Conservation (phyloP, 108 stramenopile genomes). For the Nitzschia palea region DNA sequence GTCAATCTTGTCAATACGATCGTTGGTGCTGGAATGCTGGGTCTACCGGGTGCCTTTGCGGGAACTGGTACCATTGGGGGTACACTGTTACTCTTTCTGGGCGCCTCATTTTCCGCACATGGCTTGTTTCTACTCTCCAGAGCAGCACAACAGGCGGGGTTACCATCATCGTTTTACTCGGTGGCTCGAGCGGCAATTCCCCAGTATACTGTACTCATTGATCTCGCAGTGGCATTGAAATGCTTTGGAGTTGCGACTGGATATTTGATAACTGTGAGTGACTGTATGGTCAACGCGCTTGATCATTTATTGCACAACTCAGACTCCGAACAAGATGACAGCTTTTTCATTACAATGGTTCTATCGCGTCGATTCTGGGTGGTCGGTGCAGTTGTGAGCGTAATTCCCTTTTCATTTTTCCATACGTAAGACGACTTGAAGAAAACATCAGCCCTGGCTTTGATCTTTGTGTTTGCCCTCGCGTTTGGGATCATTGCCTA, state of each 20-base stretch:
- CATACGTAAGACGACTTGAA: slow-evolving; percentile 45
- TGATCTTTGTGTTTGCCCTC: slow-evolving; percentile 49
- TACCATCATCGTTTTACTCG: slow-evolving; percentile 57
- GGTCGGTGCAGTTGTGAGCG: slow-evolving; percentile 39
- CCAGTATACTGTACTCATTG: slow-evolving; percentile 58
- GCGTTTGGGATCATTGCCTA: slow-evolving; percentile 45
- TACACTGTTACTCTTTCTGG: slow-evolving; percentile 49
- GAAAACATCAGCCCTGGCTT: slow-evolving; percentile 37
- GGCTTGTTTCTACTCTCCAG: slow-evolving; percentile 53
- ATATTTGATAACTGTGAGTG: slow-evolving; percentile 77
- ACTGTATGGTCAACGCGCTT: slow-evolving; percentile 67
- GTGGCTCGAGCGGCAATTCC: slow-evolving; percentile 62
- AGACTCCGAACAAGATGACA: slow-evolving; percentile 13
- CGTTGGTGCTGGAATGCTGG: slow-evolving; percentile 73
- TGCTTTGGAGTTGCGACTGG: slow-evolving; percentile 83
- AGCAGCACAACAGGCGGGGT: slow-evolving; percentile 28
- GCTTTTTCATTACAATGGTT: slow-evolving; percentile 27
- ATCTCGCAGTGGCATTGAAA: slow-evolving; percentile 75
- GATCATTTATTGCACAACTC: slow-evolving; percentile 32
- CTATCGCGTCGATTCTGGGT: slow-evolving; percentile 54
- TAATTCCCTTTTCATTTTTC: slow-evolving; percentile 46
- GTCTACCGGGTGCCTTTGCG: slow-evolving; percentile 69
- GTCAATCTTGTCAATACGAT: slow-evolving; percentile 72
- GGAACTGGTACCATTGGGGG: slow-evolving; percentile 65
- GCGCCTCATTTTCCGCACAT: slow-evolving; percentile 47